A percentile compares a stretch with the other conserved stretches of the same genome.
These are phyloP conservation scores for Hirsutella minnesotensis DNA, from an alignment of 2,329 filamentous ascomycete species.

Conservation along the genomic window DNA sequence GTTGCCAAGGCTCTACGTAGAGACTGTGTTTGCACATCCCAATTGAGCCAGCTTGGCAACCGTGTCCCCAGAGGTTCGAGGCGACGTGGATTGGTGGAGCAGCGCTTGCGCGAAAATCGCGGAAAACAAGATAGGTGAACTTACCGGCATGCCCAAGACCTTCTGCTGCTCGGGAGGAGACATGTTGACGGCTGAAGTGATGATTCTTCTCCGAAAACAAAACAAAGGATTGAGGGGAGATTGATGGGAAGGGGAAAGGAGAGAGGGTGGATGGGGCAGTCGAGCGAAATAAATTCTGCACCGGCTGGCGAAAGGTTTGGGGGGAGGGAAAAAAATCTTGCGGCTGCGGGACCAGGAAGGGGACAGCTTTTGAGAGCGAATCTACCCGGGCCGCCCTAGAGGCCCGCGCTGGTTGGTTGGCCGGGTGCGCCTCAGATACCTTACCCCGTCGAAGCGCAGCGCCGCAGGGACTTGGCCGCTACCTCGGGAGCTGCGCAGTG, in stretches of 20 bases:
- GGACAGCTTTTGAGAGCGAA: conserved; percentile 40
- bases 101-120: conserved; percentile 12
- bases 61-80: conserved; percentile 9
- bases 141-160: conserved; percentile 58
- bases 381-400: conserved; percentile 34
- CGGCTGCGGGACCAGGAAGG: conserved; percentile 27
- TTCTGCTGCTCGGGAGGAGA: conserved; percentile 40
- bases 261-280: conserved; percentile 26
- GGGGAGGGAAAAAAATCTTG: conserved; percentile 35
- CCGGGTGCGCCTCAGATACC: neutral
- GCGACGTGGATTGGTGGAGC: too few relatives aligned
- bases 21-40: conserved; percentile 3
- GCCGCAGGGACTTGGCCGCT: neutral
- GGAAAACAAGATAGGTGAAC: conserved; percentile 16
- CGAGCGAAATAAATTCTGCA: conserved; percentile 33
- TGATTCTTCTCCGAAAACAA: conserved; percentile 27
- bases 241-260: conserved; percentile 29
- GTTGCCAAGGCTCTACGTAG: neutral
- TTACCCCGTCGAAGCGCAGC: conserved; percentile 1
- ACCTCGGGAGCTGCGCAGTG: neutral
- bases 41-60: conserved; percentile 8
- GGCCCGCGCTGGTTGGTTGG: conserved; percentile 6
- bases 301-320: conserved; percentile 31
- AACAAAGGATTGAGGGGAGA: conserved; percentile 52
- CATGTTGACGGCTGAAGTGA: conserved; percentile 36